These are phyloP conservation scores for Teunomyces lycoperdinae DNA, from an alignment of 805 yeast genomes.

Conservation along the genomic window DNA sequence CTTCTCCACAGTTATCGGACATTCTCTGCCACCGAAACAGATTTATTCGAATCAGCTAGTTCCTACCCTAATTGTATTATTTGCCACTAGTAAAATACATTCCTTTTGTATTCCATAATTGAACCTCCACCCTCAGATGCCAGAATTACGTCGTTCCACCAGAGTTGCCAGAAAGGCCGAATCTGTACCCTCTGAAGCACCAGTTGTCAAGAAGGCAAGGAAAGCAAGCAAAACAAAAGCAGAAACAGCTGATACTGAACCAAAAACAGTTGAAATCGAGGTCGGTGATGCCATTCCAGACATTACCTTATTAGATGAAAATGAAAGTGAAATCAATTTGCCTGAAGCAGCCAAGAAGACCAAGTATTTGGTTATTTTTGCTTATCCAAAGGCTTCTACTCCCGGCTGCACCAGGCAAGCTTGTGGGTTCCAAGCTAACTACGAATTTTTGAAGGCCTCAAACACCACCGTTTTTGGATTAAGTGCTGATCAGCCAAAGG, in stretches of 20 bases:
- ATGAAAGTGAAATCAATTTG: constrained; percentile 50
- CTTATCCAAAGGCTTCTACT: constrained; percentile 90
- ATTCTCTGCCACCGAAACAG: not conserved
- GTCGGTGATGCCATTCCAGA: constrained; percentile 70
- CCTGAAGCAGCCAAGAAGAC: constrained; percentile 26
- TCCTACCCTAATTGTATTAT: not conserved
- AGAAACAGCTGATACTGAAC: not conserved
- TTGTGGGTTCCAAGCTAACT: constrained; percentile 76
- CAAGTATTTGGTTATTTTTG: constrained; percentile 43
- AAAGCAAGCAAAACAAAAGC: constrained; percentile 6
- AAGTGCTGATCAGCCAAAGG: constrained; percentile 74
- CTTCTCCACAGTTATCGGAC: not conserved
- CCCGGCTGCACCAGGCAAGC: constrained; percentile 98
- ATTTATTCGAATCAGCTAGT: not conserved
- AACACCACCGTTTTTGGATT: constrained; percentile 72
- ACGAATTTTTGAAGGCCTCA: constrained; percentile 45
- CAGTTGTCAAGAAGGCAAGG: constrained; percentile 8
- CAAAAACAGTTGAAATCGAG: constrained; percentile 23
- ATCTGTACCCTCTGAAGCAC: constrained; percentile 11
- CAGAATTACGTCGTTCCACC: constrained; percentile 39
- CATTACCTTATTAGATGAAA: constrained; percentile 62
- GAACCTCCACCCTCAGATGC: constrained; percentile 17
- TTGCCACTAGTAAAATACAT: not conserved
- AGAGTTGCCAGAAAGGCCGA: constrained; percentile 22
- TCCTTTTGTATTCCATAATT: not conserved